Percentiles rank a stretch among this genome's conserved stretches.
Evolutionary conservation across 2,329 filamentous ascomycete genomes (phyloP).

Genomic region (Botrytis byssoidea): DNA sequence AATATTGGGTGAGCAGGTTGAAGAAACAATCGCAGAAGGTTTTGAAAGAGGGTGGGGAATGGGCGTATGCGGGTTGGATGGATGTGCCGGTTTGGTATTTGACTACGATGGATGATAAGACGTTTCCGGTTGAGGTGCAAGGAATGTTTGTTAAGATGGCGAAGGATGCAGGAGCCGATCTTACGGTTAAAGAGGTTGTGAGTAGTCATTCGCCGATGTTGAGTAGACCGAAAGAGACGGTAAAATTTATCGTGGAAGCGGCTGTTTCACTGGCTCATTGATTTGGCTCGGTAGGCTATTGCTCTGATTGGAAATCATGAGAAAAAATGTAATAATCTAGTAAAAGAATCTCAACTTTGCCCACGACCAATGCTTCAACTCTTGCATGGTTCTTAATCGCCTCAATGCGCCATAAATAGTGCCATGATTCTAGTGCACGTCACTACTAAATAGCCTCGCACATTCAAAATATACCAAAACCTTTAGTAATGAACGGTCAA

Average conservation of each 20-base stretch:
- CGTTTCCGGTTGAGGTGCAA: slow-evolving; percentile 42
- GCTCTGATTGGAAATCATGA: too few relatives aligned
- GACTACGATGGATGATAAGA: slow-evolving; percentile 42
- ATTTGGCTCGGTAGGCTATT: neutral
- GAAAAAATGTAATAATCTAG: neutral
- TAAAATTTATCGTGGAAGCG: slow-evolving; percentile 42
- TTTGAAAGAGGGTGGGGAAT: slow-evolving; percentile 43
- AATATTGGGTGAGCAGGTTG: slow-evolving; percentile 43
- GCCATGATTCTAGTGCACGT: neutral
- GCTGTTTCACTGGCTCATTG: slow-evolving; percentile 34
- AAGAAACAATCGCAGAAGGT: slow-evolving; percentile 42
- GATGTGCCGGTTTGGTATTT: slow-evolving; percentile 41
- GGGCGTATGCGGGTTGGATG: slow-evolving; percentile 35
- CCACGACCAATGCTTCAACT: neutral
- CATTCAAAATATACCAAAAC: neutral
- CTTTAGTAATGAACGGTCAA: neutral
- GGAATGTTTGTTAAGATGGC: slow-evolving; percentile 41
- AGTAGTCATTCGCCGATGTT: slow-evolving; percentile 47
- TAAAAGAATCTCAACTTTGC: neutral
- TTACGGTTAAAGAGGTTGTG: slow-evolving; percentile 42
- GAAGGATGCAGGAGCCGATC: slow-evolving; percentile 39
- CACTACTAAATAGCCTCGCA: neutral
- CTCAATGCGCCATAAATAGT: neutral
- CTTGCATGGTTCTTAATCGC: too few relatives aligned
- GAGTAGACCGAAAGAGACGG: slow-evolving; percentile 42